phyloP scores from a whole-genome alignment of 2,329 filamentous ascomycete genomes.

The Biscogniauxia sp. region DNA sequence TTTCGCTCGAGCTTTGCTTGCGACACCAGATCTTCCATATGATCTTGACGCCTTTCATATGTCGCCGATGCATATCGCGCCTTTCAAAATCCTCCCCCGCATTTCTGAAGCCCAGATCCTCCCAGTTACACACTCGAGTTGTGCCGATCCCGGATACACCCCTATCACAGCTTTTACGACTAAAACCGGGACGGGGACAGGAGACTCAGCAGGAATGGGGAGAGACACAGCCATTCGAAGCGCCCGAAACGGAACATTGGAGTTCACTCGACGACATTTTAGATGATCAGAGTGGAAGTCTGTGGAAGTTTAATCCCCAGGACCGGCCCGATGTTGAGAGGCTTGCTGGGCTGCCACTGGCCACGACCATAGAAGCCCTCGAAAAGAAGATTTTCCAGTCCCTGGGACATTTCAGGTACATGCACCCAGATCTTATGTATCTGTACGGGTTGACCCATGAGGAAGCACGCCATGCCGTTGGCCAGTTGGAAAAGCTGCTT shows the following conservation, averaged over 20 bases:
- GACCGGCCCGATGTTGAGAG: background rate
- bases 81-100: conserved; percentile 13
- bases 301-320: conserved; percentile 9
- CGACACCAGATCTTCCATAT: conserved; percentile 5
- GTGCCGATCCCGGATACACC: conserved; percentile 2
- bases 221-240: background rate
- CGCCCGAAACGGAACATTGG: background rate
- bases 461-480: conserved; percentile 25
- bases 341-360: background rate
- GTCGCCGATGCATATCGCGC: conserved; percentile 28
- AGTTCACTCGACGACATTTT: background rate
- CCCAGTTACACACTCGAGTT: conserved; percentile 17
- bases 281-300: background rate
- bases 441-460: conserved; percentile 20
- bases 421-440: conserved; percentile 17
- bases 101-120: conserved; percentile 6
- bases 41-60: conserved; percentile 31
- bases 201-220: background rate
- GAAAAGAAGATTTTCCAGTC: conserved; percentile 23
- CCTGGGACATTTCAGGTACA: conserved; percentile 10
- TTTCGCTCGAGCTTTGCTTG: conserved; percentile 1
- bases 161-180: conserved; percentile 5
- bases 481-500: conserved; percentile 27
- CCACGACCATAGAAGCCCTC: conserved; percentile 8
- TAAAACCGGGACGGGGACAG: background rate